These are phyloP conservation scores for Durotheca rogersii DNA, from an alignment of 495 filamentous ascomycete species.

Conservation along the genomic window DNA sequence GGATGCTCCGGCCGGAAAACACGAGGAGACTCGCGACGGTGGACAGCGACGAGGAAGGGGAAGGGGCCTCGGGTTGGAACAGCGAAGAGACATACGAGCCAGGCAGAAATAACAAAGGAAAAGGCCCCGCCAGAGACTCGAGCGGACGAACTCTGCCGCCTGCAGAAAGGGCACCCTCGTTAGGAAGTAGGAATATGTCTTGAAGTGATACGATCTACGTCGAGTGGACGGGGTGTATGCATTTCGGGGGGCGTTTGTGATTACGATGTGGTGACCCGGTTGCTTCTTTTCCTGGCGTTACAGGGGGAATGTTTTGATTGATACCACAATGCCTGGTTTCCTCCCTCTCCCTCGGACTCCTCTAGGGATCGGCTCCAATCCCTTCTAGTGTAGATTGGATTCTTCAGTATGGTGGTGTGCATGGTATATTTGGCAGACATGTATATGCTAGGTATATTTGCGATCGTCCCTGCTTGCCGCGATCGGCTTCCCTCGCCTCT, in stretches of 20 bases:
- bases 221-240: slow-evolving; percentile 11
- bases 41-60: slow-evolving; percentile 20
- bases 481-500: slow-evolving; percentile 2
- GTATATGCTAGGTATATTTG: slow-evolving; percentile 32
- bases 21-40: slow-evolving; percentile 17
- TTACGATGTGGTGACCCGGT: slow-evolving; percentile 9
- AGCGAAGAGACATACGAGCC: slow-evolving; percentile 32
- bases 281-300: slow-evolving; percentile 27
- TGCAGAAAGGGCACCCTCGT: slow-evolving; percentile 45
- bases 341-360: background rate
- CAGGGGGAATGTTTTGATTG: slow-evolving; percentile 20
- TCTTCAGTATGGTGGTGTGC: slow-evolving; percentile 15
- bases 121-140: slow-evolving; percentile 37
- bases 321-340: slow-evolving; percentile 23
- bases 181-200: slow-evolving; percentile 24
- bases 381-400: slow-evolving; percentile 2
- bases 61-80: slow-evolving; percentile 27
- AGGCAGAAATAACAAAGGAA: slow-evolving; percentile 36
- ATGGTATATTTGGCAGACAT: slow-evolving; percentile 24
- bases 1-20: slow-evolving; percentile 50
- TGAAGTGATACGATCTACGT: slow-evolving; percentile 32
- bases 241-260: slow-evolving; percentile 32
- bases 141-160: slow-evolving; percentile 43
- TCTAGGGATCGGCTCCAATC: background rate
- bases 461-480: background rate